Conservation (phyloP, 2,329 filamentous ascomycete genomes). For the Arthrobotrys megalospora region DNA sequence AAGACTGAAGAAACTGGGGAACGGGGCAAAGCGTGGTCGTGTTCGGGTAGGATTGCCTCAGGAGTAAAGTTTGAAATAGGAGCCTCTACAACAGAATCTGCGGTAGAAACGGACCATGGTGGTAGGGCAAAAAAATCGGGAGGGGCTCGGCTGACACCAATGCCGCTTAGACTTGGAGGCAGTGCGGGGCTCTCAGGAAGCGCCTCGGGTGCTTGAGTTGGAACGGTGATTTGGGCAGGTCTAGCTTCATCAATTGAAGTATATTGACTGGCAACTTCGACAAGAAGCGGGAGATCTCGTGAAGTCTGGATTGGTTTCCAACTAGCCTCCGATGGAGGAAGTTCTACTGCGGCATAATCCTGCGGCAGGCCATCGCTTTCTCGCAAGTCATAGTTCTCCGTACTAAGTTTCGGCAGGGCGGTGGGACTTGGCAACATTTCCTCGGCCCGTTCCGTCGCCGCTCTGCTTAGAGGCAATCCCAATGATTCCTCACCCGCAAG, state of each 20-base stretch:
- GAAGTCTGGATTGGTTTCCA: background rate
- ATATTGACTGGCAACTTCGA: slow-evolving; percentile 22
- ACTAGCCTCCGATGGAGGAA: slow-evolving; percentile 12
- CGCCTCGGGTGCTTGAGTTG: background rate
- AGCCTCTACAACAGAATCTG: background rate
- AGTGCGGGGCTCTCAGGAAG: slow-evolving; percentile 27
- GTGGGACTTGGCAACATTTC: slow-evolving; percentile 20
- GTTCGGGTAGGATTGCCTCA: background rate
- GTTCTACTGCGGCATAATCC: slow-evolving; percentile 1
- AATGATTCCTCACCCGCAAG: slow-evolving; percentile 16
- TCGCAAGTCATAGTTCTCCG: background rate
- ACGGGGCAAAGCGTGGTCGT: slow-evolving; percentile 12
- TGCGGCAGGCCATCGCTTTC: background rate
- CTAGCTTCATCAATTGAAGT: background rate
- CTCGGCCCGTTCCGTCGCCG: slow-evolving; percentile 25
- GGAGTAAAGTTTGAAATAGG: background rate
- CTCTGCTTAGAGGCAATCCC: slow-evolving; percentile 37
- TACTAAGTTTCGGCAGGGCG: background rate
- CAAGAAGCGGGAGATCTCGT: background rate
- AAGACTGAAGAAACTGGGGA: slow-evolving; percentile 21
- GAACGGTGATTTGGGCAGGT: background rate
- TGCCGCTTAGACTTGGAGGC: slow-evolving; percentile 14
- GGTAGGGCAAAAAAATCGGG: slow-evolving; percentile 14
- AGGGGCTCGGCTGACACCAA: background rate
- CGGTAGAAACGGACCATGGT: background rate